A percentile compares a stretch with the other conserved stretches of the same genome.
These are phyloP conservation scores for Athelia psychrophila DNA, from an alignment of 1,284 basidiomycete genomes.

Conservation along the genomic window DNA sequence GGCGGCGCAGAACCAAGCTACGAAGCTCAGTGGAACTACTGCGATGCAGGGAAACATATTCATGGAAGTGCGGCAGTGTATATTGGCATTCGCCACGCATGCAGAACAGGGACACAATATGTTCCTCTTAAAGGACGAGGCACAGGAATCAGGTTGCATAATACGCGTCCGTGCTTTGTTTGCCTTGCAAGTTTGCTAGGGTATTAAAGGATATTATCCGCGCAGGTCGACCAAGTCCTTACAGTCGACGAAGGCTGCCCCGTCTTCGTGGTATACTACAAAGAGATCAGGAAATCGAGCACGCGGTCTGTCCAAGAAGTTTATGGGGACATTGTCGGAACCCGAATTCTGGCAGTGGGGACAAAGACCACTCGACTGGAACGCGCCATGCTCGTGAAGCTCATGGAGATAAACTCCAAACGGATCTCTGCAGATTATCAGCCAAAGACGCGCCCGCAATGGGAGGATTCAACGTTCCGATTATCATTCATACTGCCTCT, in stretches of 20 bases:
- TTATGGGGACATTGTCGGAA: constrained; percentile 11
- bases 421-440: constrained; percentile 25
- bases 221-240: no score
- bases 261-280: constrained; percentile 30
- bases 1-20: not conserved
- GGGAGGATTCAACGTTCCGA: constrained; percentile 31
- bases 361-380: constrained; percentile 28
- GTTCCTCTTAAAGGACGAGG: no score
- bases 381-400: constrained; percentile 26
- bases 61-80: no score
- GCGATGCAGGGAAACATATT: no score
- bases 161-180: no score
- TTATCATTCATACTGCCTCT: no score
- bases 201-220: no score
- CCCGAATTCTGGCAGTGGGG: constrained; percentile 6
- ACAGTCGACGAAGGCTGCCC: constrained; percentile 27
- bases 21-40: no score
- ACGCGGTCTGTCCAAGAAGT: not conserved
- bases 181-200: no score
- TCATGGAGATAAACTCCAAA: constrained; percentile 33
- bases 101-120: no score
- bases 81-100: no score
- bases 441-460: constrained; percentile 11
- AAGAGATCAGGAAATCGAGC: constrained; percentile 13
- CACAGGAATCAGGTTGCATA: no score